A percentile compares a stretch with the other conserved stretches of the same genome.
phyloP scores from a whole-genome alignment of 2,329 filamentous ascomycete species.

The Sclerotinia borealis region DNA sequence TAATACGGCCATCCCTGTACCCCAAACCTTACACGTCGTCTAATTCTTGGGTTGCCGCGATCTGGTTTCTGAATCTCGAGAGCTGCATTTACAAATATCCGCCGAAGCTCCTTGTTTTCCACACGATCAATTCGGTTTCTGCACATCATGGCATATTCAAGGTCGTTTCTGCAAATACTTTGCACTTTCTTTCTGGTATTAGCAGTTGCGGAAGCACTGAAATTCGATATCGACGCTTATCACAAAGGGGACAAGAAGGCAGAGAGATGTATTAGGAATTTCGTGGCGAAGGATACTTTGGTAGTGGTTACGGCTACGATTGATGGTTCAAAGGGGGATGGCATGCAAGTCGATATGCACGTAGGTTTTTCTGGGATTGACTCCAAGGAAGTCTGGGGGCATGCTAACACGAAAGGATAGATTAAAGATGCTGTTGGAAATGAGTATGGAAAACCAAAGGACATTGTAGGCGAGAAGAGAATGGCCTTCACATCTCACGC shows the following conservation, averaged over 20 bases:
- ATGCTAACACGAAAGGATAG: conserved; percentile 41
- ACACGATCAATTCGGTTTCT: background rate
- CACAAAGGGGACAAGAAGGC: conserved; percentile 57
- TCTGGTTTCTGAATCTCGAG: conserved; percentile 14
- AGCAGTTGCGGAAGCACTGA: conserved; percentile 61
- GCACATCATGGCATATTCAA: conserved; percentile 44
- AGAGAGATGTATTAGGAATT: conserved; percentile 93
- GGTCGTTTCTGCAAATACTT: conserved; percentile 51
- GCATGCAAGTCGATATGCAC: conserved; percentile 89
- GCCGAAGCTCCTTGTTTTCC: background rate
- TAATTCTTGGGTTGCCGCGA: conserved; percentile 14
- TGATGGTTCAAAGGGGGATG: conserved; percentile 81
- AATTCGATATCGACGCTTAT: conserved; percentile 83
- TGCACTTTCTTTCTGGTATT: conserved; percentile 53
- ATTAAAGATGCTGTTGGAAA: conserved; percentile 94
- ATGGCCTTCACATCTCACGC: conserved; percentile 91
- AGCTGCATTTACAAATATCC: conserved; percentile 12
- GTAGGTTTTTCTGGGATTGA: conserved; percentile 46
- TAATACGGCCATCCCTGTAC: conserved; percentile 16
- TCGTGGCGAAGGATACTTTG: conserved; percentile 83
- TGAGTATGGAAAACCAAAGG: conserved; percentile 87
- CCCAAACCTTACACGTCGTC: conserved; percentile 23
- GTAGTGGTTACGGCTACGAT: conserved; percentile 92
- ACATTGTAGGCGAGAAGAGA: conserved; percentile 75
- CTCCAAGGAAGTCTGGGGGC: background rate